Evolutionary conservation across 129 eudicot species (phyloP).

Genomic region (Flaveria ramosissima): DNA sequence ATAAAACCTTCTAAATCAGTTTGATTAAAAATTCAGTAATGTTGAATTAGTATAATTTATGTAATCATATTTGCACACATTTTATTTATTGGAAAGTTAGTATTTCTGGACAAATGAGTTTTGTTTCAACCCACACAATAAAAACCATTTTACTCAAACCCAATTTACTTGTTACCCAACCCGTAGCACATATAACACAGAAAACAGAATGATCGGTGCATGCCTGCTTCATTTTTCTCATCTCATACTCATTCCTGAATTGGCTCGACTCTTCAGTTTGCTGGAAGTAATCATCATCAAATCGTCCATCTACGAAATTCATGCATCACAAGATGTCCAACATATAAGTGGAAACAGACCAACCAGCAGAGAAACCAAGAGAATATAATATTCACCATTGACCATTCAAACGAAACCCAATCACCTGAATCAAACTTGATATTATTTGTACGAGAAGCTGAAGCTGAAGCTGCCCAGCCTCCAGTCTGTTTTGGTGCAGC

Average conservation of each 20-base stretch:
- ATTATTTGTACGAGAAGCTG: constrained; percentile 75
- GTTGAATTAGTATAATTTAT: neutral
- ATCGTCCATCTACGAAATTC: constrained; percentile 58
- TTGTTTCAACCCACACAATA: neutral
- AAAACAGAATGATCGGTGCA: constrained; percentile 21
- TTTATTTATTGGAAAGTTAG: neutral
- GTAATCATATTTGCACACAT: neutral
- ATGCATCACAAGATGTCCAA: neutral
- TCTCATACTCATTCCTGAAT: constrained; percentile 83
- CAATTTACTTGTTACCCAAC: neutral
- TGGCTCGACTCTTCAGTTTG: constrained; percentile 79
- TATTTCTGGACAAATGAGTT: too few species aligned
- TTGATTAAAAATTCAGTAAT: too few species aligned
- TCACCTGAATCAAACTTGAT: constrained; percentile 82
- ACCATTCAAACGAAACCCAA: neutral
- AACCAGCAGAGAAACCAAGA: constrained; percentile 6
- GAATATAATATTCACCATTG: neutral
- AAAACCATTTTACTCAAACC: neutral
- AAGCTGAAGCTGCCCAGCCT: constrained; percentile 78
- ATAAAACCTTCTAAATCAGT: neutral
- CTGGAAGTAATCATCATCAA: constrained; percentile 75
- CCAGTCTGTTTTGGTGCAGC: constrained; percentile 71
- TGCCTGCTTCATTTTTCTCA: constrained; percentile 90
- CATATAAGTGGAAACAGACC: neutral
- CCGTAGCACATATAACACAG: neutral